Base-by-base conservation (phyloP, 139 green algal species). In the Zygnema cylindricum region DNA sequence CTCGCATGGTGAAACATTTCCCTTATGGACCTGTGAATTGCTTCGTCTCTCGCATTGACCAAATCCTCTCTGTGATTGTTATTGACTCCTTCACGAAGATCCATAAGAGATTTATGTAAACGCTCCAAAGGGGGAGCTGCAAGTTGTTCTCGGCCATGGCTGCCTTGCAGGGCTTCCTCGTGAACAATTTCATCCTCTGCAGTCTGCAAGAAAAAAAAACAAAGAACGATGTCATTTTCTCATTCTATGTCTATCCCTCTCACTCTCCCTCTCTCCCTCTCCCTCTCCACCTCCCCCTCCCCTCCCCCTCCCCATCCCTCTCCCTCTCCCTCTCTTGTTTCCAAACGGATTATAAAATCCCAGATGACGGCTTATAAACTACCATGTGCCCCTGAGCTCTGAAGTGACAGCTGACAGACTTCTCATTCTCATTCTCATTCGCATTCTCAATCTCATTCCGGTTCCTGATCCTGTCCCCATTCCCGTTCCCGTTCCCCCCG, bases 1-100 rank as follows among this genome's bases (percentile, higher is more conserved):
- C 81, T 2, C 2, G 81, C 81, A 84, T 87, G 11, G 3, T 87
- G 81, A 43, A 42, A 87, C 69, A 87, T 42, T 63, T 87, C 81
- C 86, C 55, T 2, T 32, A 42, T 7, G 21, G 55, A 78, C 81
- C 16, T 85, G 3, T n/a, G 7, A 32, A 85, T 82, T 7, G 77
- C 77, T 54, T 49, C 42, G 11, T 85, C 49, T 16, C 38, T 3
- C 77, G 11, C 7, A 49, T 82, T 16, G 7, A 77, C 43, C 43
- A 3, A 49, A 43, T 39, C 35, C 77, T 75, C 42, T 25, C 71
- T 3, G 39, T 25, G 39, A 7, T 77, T 49, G 7, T 77, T 49
- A 85, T 85, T 54, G 11, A 83, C 77, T 54, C 54, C 77, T 54
- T 39, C 77, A 7, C 71, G 7, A 39, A 85, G 77, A 3, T 54